These are phyloP conservation scores for Sporothrix dimorphospora DNA, from an alignment of 2,329 filamentous ascomycete genomes.

Conservation along the genomic window DNA sequence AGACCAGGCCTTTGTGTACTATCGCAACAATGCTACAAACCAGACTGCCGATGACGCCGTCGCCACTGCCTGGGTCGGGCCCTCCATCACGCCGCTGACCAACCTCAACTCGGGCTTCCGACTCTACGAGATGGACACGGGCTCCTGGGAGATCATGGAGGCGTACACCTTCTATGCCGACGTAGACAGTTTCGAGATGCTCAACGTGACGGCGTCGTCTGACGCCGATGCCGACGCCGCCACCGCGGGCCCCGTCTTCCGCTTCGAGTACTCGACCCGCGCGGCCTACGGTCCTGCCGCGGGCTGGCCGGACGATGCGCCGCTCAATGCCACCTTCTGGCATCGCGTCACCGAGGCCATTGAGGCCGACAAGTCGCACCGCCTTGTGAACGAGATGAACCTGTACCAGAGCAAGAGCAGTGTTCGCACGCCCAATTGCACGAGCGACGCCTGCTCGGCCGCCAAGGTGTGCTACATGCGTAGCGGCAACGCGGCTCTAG, in stretches of 20 bases:
- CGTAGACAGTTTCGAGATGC: slow-evolving; percentile 49
- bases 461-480: slow-evolving; percentile 64
- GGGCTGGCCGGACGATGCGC: slow-evolving; percentile 45
- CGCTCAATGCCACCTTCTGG: slow-evolving; percentile 55
- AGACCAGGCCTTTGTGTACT: slow-evolving; percentile 52
- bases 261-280: slow-evolving; percentile 59
- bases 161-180: slow-evolving; percentile 58
- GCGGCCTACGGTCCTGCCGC: slow-evolving; percentile 55
- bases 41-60: slow-evolving; percentile 51
- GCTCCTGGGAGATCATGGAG: slow-evolving; percentile 59
- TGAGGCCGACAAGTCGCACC: slow-evolving; percentile 40
- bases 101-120: slow-evolving; percentile 60
- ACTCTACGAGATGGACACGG: slow-evolving; percentile 61
- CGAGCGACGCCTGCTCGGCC: slow-evolving; percentile 48
- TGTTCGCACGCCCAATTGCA: slow-evolving; percentile 40
- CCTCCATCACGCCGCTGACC: slow-evolving; percentile 52
- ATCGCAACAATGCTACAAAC: slow-evolving; percentile 53
- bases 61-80: slow-evolving; percentile 58
- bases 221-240: background rate
- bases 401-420: slow-evolving; percentile 45
- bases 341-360: slow-evolving; percentile 47
- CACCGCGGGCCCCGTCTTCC: slow-evolving; percentile 50
- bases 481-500: slow-evolving; percentile 56
- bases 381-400: slow-evolving; percentile 50
- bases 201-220: slow-evolving; percentile 42